Evolutionary conservation across 2,329 filamentous ascomycete genomes (phyloP).

Genomic region (Neofusicoccum laricinum): DNA sequence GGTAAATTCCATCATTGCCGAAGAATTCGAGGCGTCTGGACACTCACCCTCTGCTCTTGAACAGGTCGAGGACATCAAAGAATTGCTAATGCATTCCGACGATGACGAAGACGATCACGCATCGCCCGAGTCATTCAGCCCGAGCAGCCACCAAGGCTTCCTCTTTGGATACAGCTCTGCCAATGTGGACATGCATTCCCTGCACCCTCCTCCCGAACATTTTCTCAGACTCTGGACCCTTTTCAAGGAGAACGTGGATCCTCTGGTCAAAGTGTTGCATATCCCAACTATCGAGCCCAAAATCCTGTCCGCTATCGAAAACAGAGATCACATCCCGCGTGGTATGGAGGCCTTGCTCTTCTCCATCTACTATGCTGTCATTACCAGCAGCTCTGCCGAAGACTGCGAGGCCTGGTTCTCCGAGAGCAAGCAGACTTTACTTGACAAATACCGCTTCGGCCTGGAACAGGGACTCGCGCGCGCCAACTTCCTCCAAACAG

Average conservation of each 20-base stretch:
- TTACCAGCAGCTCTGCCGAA: constrained; percentile 49
- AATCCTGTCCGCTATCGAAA: constrained; percentile 59
- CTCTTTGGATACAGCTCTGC: constrained; percentile 70
- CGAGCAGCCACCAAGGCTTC: constrained; percentile 61
- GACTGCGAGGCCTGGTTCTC: constrained; percentile 51
- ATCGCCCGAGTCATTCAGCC: constrained; percentile 35
- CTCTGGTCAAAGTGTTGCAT: constrained; percentile 69
- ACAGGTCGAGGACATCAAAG: constrained; percentile 60
- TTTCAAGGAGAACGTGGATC: constrained; percentile 72
- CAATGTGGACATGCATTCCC: constrained; percentile 62
- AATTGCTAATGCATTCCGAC: constrained; percentile 60
- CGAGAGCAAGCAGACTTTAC: constrained; percentile 48
- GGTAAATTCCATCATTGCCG: constrained; percentile 40
- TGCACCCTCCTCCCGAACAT: constrained; percentile 65
- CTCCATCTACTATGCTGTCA: constrained; percentile 59
- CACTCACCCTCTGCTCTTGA: constrained; percentile 13
- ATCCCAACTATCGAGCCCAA: constrained; percentile 63
- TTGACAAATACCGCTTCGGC: constrained; percentile 60
- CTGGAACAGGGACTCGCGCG: constrained; percentile 62
- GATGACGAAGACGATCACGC: constrained; percentile 57
- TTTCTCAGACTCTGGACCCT: constrained; percentile 67
- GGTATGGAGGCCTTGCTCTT: constrained; percentile 60
- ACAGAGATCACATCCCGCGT: constrained; percentile 57
- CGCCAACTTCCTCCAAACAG: constrained; percentile 61
- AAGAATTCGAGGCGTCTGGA: background rate